phyloP scores from a whole-genome alignment of 2,329 filamentous ascomycete genomes.

The Hymenoscyphus linearis region DNA sequence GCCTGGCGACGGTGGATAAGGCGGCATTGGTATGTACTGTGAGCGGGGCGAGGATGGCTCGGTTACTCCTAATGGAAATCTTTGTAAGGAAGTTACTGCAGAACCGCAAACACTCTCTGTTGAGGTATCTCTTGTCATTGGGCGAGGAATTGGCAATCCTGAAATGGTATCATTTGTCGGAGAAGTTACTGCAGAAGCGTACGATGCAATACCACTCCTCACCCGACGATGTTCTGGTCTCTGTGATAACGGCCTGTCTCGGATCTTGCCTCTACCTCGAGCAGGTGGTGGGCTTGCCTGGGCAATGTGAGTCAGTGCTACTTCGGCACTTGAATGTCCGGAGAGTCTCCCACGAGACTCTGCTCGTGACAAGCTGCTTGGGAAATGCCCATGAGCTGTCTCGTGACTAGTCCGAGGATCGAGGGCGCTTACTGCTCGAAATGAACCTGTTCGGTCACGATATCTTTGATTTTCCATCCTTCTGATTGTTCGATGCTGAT shows the following conservation, averaged over 20 bases:
- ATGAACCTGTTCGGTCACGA: conserved; percentile 41
- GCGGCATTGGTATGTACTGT: conserved; percentile 11
- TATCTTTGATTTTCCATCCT: conserved; percentile 38
- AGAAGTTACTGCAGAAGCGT: conserved; percentile 26
- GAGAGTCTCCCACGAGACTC: conserved; percentile 25
- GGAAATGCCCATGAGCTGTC: conserved; percentile 24
- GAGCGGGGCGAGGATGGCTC: conserved; percentile 3
- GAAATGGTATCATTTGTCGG: conserved; percentile 20
- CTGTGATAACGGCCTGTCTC: conserved; percentile 21
- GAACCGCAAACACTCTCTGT: conserved; percentile 13
- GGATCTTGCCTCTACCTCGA: conserved; percentile 27
- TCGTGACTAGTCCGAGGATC: conserved; percentile 26
- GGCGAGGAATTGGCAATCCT: conserved; percentile 12
- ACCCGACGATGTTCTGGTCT: conserved; percentile 20
- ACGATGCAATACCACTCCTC: conserved; percentile 28
- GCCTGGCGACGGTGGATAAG: conserved; percentile 14
- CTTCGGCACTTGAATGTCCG: conserved; percentile 36
- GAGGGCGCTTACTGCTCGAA: conserved; percentile 36
- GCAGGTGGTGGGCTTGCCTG: conserved; percentile 33
- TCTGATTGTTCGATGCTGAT: conserved; percentile 38
- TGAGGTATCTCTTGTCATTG: conserved; percentile 8
- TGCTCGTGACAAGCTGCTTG: conserved; percentile 11
- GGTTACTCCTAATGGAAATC: conserved; percentile 10
- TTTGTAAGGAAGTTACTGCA: conserved; percentile 22
- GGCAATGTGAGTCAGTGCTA: conserved; percentile 40